Percentiles rank a stretch among this genome's conserved stretches.
Conservation (phyloP, 768 basidiomycete genomes). For the Pisolithus tinctorius region DNA sequence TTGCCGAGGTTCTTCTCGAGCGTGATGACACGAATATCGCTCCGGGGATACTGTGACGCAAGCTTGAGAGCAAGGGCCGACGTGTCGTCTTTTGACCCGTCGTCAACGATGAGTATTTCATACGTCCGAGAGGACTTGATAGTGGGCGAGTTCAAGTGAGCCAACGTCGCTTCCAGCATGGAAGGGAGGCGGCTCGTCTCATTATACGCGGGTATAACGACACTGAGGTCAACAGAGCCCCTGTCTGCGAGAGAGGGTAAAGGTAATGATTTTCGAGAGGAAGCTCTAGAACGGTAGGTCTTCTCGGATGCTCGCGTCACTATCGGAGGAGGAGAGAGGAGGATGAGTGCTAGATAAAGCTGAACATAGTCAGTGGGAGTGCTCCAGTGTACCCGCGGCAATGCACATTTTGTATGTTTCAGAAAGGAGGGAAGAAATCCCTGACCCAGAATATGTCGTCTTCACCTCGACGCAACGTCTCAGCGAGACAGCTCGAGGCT, state of each 20-base stretch:
- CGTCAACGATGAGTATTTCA: slow-evolving; percentile 87
- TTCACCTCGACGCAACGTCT: slow-evolving; percentile 48
- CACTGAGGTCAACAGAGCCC: slow-evolving; percentile 60
- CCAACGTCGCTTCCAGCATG: slow-evolving; percentile 77
- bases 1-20: slow-evolving; percentile 83
- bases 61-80: slow-evolving; percentile 56
- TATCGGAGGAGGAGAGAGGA: slow-evolving; percentile 70
- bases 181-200: slow-evolving; percentile 74
- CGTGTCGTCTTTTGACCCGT: slow-evolving; percentile 80
- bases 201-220: slow-evolving; percentile 91
- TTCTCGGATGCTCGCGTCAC: slow-evolving; percentile 60
- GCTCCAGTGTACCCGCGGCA: background rate
- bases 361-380: slow-evolving; percentile 26
- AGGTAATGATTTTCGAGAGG: slow-evolving; percentile 46
- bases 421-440: slow-evolving; percentile 37
- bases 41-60: slow-evolving; percentile 46
- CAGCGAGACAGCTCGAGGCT: slow-evolving; percentile 49
- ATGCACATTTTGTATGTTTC: slow-evolving; percentile 10
- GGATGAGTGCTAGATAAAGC: slow-evolving; percentile 63
- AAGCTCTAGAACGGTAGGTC: slow-evolving; percentile 54
- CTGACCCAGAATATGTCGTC: slow-evolving; percentile 58
- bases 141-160: slow-evolving; percentile 44
- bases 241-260: slow-evolving; percentile 51
- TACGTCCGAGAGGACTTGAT: slow-evolving; percentile 43
- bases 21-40: slow-evolving; percentile 71